phyloP scores from a whole-genome alignment of 176 grass and related monocot species.

The Lolium rigidum region DNA sequence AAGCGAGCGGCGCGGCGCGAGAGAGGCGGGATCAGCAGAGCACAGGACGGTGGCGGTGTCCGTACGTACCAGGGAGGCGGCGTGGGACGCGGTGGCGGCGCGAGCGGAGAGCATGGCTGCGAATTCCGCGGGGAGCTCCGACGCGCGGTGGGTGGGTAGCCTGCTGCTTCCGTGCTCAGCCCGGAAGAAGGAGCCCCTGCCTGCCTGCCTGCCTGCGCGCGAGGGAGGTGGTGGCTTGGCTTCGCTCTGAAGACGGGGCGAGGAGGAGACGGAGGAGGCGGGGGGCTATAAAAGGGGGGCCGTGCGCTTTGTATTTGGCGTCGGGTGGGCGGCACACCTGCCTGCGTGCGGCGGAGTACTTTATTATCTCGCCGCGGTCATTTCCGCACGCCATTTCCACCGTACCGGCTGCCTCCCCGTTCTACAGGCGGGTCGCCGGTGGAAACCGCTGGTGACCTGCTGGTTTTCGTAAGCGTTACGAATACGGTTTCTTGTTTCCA shows the following conservation, averaged over 20 bases:
- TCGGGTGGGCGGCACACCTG: conserved; percentile 28
- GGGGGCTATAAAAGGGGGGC: conserved; percentile 38
- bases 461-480: too few species aligned
- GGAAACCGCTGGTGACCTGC: neutral
- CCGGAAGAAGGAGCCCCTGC: conserved; percentile 10
- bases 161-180: neutral
- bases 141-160: neutral
- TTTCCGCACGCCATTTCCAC: neutral
- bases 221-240: neutral
- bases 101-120: conserved; percentile 53
- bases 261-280: neutral
- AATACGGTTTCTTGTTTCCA: too few species aligned
- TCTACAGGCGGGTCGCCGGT: neutral
- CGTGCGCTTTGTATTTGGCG: conserved; percentile 10
- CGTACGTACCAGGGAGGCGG: conserved; percentile 41
- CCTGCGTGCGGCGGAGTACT: neutral
- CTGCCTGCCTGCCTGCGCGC: neutral
- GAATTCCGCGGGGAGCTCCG: conserved; percentile 19
- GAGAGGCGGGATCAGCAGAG: neutral
- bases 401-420: neutral
- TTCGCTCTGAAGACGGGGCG: neutral
- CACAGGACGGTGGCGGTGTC: neutral
- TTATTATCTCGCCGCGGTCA: neutral
- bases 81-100: conserved; percentile 27
- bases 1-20: neutral